Base-by-base conservation (phyloP, 805 yeast genomes). In the Monosporozyma yasuniensis region DNA sequence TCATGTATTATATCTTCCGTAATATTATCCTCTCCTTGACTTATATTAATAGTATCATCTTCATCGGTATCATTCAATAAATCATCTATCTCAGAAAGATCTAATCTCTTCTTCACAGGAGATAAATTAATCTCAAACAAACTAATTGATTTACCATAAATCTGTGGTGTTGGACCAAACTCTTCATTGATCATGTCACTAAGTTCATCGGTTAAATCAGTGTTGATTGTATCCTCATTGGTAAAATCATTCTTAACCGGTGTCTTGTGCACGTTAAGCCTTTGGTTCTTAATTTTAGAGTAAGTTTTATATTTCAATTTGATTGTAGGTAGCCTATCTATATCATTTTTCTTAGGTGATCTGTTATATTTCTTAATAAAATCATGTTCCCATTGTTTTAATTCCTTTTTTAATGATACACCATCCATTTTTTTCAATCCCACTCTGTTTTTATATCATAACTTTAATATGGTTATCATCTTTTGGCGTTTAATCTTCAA, bases 131-230 rank as follows among this genome's bases (percentile, higher is more conserved):
- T 70, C 53, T 87, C 95, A 60, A 87, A 83, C 3, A 87, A 72
- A 16, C 93, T 81, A 32, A 85, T 63, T 0, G 86, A 85, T 48
- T 83, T 76, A 0, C 96, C 96, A 53, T 82, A 74, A 9, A 87
- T 74, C 57, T 87, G 96, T 0, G 96, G 96, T 0, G 96, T 87
- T 0, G 96, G 96, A 0, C 95, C 95, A 11, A 87, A 61, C 52
- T 46, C 50, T 23, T 28, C 30, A 19, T 46, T 45, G 6, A 37
- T 18, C 3, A 32, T 6, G 10, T 32, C 22, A 22, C 12, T 38
- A 32, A 41, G n/a, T 42, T 25, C 12, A 25, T 41, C 4, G 46
- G n/a, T 16, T 23, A 30, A 37, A 52, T 27, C 27, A 16, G 7
- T 45, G 10, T 28, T 9, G 11, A 22, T 28, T 28, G 28, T 42